Percentiles rank a stretch among this genome's conserved stretches.
Conservation (phyloP, 2,329 filamentous ascomycete species). For the Hypoxylon sp. region DNA sequence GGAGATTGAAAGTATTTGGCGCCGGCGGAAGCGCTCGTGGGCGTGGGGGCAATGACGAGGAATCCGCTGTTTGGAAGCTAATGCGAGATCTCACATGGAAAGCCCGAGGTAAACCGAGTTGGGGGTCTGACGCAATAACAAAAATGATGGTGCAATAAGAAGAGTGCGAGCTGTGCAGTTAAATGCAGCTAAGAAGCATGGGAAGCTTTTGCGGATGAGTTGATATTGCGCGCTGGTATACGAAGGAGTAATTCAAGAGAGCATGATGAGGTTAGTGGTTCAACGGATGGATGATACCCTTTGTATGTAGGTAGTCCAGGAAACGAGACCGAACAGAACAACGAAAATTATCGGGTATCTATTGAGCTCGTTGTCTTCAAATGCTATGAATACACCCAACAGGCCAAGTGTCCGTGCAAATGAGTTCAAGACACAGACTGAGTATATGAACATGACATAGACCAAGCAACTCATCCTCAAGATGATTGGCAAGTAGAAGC, state of each 20-base stretch:
- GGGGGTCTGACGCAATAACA: conserved; percentile 9
- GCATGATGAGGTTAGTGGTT: not conserved
- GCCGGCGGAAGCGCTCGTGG: conserved; percentile 19
- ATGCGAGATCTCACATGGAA: conserved; percentile 34
- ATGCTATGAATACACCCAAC: not conserved
- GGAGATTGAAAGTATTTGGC: conserved; percentile 62
- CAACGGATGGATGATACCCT: conserved; percentile 24
- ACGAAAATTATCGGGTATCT: conserved; percentile 12
- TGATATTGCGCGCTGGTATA: not conserved
- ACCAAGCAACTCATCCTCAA: not conserved
- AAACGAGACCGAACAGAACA: not conserved
- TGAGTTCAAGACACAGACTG: not conserved
- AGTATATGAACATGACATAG: not conserved
- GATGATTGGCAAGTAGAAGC: not conserved
- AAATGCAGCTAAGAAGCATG: not conserved
- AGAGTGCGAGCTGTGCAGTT: not conserved
- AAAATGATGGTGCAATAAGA: conserved; percentile 9
- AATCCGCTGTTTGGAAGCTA: conserved; percentile 36
- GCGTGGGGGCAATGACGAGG: conserved; percentile 2
- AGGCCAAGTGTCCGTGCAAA: not conserved
- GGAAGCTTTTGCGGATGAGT: not conserved
- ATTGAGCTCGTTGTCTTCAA: not conserved
- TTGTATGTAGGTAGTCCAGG: not conserved
- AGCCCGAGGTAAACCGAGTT: conserved; percentile 25
- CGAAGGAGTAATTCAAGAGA: not conserved